phyloP scores from a whole-genome alignment of 2,329 filamentous ascomycete genomes.

The Paraphaeosphaeria minitans region DNA sequence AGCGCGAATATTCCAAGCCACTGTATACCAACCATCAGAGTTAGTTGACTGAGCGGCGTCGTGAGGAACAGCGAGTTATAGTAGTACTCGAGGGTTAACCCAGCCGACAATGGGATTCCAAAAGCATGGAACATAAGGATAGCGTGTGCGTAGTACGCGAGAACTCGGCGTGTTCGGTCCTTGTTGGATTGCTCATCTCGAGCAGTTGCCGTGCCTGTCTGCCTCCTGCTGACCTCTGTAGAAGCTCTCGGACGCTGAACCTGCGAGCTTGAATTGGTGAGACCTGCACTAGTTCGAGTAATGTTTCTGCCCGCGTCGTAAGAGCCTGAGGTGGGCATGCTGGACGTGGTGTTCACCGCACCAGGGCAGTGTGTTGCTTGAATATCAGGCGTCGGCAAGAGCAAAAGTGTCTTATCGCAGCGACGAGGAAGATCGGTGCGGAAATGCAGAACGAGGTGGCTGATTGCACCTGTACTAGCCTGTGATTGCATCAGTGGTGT shows the following conservation, averaged over 20 bases:
- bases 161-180: background rate
- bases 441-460: background rate
- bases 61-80: constrained; percentile 19
- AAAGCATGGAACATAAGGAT: constrained; percentile 32
- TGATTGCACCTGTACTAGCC: background rate
- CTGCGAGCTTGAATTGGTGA: background rate
- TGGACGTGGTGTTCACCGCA: background rate
- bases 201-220: background rate
- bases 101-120: constrained; percentile 32
- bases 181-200: constrained; percentile 6
- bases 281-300: background rate
- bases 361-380: background rate
- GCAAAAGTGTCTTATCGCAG: background rate
- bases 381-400: too few relatives aligned
- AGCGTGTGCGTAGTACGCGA: constrained; percentile 25
- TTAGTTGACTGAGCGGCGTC: constrained; percentile 14
- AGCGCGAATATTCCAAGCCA: constrained; percentile 22
- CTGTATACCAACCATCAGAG: constrained; percentile 19
- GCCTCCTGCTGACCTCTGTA: background rate
- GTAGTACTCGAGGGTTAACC: constrained; percentile 29
- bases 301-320: background rate
- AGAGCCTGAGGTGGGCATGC: constrained; percentile 1
- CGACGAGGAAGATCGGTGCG: background rate
- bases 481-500: background rate
- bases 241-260: background rate